These are phyloP conservation scores for Populus hybrid DNA, from an alignment of 441 rosid species.

Conservation along the genomic window DNA sequence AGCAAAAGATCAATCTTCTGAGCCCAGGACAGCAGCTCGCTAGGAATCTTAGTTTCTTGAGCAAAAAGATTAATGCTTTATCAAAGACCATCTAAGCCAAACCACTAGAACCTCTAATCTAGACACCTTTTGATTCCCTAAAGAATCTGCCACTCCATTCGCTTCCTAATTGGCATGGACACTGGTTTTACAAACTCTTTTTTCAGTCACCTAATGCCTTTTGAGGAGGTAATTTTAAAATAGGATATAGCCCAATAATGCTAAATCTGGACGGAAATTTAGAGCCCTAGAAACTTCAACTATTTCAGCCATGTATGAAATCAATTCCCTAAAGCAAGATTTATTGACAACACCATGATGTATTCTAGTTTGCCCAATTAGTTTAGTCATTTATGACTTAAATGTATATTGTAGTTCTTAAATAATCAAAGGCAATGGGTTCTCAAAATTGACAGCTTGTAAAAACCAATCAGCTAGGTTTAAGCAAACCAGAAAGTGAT, in stretches of 20 bases:
- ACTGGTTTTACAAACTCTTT: not conserved
- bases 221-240: not conserved
- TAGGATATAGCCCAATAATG: not conserved
- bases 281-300: not conserved
- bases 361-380: too few species aligned
- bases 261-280: not conserved
- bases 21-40: not conserved
- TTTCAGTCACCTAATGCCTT: not conserved
- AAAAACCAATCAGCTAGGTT: too few species aligned
- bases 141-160: not conserved
- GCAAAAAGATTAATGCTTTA: not conserved
- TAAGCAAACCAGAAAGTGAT: too few species aligned
- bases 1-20: not conserved
- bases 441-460: too few species aligned
- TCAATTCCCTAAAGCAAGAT: too few species aligned
- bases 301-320: too few species aligned
- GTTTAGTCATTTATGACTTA: too few species aligned
- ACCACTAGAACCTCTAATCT: not conserved
- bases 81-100: not conserved
- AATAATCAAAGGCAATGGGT: too few species aligned
- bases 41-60: not conserved
- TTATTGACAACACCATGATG: too few species aligned
- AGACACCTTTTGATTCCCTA: not conserved
- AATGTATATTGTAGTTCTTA: too few species aligned
- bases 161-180: not conserved